Evolutionary conservation across 768 basidiomycete species (phyloP).

Genomic region (Amanita exitialis): DNA sequence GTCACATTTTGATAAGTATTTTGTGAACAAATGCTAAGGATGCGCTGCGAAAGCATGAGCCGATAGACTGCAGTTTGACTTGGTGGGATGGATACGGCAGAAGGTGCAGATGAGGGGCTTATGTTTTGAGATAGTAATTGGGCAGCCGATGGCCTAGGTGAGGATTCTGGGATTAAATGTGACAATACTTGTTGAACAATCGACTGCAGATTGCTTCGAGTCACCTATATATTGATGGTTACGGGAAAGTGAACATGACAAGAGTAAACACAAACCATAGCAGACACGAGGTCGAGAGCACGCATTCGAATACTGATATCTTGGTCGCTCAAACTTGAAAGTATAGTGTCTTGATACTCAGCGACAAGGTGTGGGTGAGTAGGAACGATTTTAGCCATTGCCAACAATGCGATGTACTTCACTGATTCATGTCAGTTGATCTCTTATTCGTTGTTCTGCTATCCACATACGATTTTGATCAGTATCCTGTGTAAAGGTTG

Average conservation of each 20-base stretch:
- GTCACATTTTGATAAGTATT: conserved; percentile 79
- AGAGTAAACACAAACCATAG: conserved; percentile 54
- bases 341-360: conserved; percentile 86
- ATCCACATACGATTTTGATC: conserved; percentile 86
- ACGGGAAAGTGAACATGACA: conserved; percentile 2
- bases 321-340: conserved; percentile 82
- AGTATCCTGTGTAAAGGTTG: conserved; percentile 81
- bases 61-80: conserved; percentile 80
- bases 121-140: conserved; percentile 42
- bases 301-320: conserved; percentile 96
- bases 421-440: conserved; percentile 37
- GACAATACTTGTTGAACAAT: conserved; percentile 86
- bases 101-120: conserved; percentile 19
- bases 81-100: conserved; percentile 33
- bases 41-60: conserved; percentile 66
- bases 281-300: conserved; percentile 86
- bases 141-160: conserved; percentile 48
- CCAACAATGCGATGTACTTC: conserved; percentile 93
- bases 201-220: conserved; percentile 73
- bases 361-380: conserved; percentile 84
- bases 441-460: neutral
- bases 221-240: conserved; percentile 45
- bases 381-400: conserved; percentile 93
- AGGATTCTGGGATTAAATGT: conserved; percentile 63
- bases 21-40: conserved; percentile 80